Conservation (phyloP, 2,329 filamentous ascomycete species). For the Escovopsis sp. region DNA sequence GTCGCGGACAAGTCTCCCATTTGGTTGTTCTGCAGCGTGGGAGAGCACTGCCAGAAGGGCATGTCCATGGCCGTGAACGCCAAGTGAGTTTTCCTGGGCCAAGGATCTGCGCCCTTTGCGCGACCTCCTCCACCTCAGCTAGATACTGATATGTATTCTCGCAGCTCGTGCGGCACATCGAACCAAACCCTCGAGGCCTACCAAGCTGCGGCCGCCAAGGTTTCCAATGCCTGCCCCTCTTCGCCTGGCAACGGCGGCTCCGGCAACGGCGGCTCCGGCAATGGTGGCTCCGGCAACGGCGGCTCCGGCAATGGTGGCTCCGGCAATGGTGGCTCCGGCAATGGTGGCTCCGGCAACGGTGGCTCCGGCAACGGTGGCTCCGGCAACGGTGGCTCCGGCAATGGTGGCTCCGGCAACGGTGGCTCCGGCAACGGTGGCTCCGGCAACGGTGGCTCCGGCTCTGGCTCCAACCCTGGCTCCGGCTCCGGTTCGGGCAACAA, state of each 20-base stretch:
- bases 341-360: no score
- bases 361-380: no score
- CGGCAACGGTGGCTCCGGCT: no score
- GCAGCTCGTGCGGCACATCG: slow-evolving; percentile 34
- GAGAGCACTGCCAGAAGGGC: slow-evolving; percentile 56
- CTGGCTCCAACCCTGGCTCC: slow-evolving; percentile 14
- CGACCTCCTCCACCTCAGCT: slow-evolving; percentile 3
- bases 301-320: no score
- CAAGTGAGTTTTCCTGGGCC: slow-evolving; percentile 35
- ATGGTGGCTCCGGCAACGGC: no score
- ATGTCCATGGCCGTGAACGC: slow-evolving; percentile 69
- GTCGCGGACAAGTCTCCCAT: slow-evolving; percentile 56
- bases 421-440: no score
- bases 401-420: no score
- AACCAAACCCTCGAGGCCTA: slow-evolving; percentile 36
- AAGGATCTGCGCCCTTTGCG: background rate
- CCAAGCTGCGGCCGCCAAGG: slow-evolving; percentile 22
- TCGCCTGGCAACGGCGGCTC: slow-evolving; percentile 4
- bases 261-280: no score
- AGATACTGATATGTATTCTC: background rate
- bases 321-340: no score
- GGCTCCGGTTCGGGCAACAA: slow-evolving; percentile 7
- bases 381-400: no score
- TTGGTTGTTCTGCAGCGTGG: slow-evolving; percentile 69
- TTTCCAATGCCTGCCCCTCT: background rate